A percentile compares a stretch with the other conserved stretches of the same genome.
Evolutionary conservation across 2,329 filamentous ascomycete species (phyloP).

Genomic region (Trichoderma atroviride): DNA sequence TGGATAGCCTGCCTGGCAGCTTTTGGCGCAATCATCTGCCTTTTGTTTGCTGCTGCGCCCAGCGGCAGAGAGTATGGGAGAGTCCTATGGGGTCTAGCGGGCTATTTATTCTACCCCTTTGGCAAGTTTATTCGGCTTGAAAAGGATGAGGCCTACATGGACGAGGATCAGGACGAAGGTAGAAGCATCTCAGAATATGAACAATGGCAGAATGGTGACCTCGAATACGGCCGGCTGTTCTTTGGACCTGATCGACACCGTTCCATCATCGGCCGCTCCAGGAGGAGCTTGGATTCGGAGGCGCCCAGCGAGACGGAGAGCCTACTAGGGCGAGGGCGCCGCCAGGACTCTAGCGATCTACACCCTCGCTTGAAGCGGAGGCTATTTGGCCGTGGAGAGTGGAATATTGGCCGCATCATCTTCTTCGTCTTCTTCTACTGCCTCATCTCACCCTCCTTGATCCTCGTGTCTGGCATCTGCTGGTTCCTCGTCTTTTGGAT

Average conservation of each 20-base stretch:
- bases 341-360: conserved; percentile 47
- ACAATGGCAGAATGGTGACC: conserved; percentile 96
- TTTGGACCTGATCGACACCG: conserved; percentile 81
- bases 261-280: conserved; percentile 82
- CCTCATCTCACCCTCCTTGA: conserved; percentile 80
- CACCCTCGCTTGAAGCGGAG: conserved; percentile 68
- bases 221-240: conserved; percentile 93
- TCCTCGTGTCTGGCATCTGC: conserved; percentile 84
- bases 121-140: conserved; percentile 93
- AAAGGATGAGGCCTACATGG: conserved; percentile 89
- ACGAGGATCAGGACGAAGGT: conserved; percentile 94
- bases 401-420: conserved; percentile 90
- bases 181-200: conserved; percentile 98
- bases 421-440: conserved; percentile 98
- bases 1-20: conserved; percentile 84
- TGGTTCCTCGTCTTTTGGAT: conserved; percentile 98
- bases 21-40: conserved; percentile 74
- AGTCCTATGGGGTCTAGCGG: conserved; percentile 79
- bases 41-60: conserved; percentile 74
- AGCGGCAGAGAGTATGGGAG: conserved; percentile 85
- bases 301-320: conserved; percentile 84
- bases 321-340: conserved; percentile 67
- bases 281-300: conserved; percentile 84
- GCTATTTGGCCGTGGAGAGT: conserved; percentile 91
- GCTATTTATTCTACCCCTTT: conserved; percentile 93